A percentile compares a stretch with the other conserved stretches of the same genome.
These are phyloP conservation scores for Talaromyces marneffei DNA, from an alignment of 2,329 filamentous ascomycete genomes.

Conservation along the genomic window DNA sequence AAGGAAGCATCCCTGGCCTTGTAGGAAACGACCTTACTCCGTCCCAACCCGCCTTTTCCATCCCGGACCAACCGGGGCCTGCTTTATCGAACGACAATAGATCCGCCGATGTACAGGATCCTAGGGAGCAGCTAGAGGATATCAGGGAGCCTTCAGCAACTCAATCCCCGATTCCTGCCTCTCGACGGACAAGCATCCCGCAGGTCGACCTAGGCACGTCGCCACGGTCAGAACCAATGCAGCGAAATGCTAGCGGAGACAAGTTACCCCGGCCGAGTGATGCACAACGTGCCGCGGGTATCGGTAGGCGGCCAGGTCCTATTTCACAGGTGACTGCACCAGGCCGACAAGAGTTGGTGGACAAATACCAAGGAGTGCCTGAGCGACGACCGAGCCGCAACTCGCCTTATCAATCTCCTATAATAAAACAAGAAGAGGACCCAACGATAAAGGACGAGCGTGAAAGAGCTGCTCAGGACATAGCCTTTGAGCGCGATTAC, in stretches of 20 bases:
- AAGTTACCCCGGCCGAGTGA: conserved; percentile 23
- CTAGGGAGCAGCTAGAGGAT: conserved; percentile 9
- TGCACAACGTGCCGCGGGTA: conserved; percentile 21
- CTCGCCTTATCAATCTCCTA: conserved; percentile 30
- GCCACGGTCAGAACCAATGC: conserved; percentile 26
- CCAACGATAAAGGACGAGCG: conserved; percentile 36
- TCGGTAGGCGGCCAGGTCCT: conserved; percentile 29
- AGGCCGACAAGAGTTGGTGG: conserved; percentile 34
- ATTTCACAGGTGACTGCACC: conserved; percentile 37
- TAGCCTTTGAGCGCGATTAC: conserved; percentile 88
- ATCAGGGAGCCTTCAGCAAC: conserved; percentile 22
- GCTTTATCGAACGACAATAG: conserved; percentile 7
- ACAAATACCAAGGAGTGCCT: conserved; percentile 22
- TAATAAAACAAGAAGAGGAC: conserved; percentile 34
- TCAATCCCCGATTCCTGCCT: conserved; percentile 1
- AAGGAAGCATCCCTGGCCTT: conserved; percentile 69
- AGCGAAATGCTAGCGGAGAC: conserved; percentile 31
- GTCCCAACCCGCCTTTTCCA: conserved; percentile 18
- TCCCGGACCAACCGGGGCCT: conserved; percentile 12
- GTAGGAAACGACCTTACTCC: conserved; percentile 66
- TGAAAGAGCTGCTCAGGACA: conserved; percentile 72
- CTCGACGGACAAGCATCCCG: conserved; percentile 36
- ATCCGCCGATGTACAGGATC: conserved; percentile 1
- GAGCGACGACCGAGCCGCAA: conserved; percentile 11
- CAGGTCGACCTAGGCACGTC: conserved; percentile 20